phyloP scores from a whole-genome alignment of 495 filamentous ascomycete genomes.

The Monascus purpureus region DNA sequence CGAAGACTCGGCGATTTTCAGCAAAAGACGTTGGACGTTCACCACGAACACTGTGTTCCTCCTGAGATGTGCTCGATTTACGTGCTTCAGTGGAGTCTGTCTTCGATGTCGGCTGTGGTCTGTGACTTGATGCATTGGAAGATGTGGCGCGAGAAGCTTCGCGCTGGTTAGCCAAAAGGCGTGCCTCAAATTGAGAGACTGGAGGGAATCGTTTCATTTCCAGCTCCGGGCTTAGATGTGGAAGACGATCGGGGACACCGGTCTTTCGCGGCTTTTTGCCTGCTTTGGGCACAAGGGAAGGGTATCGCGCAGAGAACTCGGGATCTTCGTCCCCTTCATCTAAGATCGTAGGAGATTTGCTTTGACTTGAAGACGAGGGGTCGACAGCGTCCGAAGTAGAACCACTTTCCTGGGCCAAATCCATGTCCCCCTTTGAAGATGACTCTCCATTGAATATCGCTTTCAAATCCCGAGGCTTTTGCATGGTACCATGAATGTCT shows the following conservation, averaged over 20 bases:
- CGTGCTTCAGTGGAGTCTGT: background rate
- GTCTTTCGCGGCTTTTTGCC: background rate
- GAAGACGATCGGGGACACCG: slow-evolving; percentile 6
- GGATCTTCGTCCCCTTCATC: slow-evolving; percentile 10
- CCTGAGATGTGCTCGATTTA: background rate
- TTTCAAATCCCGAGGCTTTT: background rate
- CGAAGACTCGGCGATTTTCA: background rate
- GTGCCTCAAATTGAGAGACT: slow-evolving; percentile 31
- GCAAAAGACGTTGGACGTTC: background rate
- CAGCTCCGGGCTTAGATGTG: slow-evolving; percentile 10
- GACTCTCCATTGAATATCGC: background rate
- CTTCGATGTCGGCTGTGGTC: background rate
- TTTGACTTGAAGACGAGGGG: background rate
- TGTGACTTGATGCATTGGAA: background rate
- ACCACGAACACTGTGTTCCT: background rate
- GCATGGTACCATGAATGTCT: too few species aligned
- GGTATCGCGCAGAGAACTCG: slow-evolving; percentile 15
- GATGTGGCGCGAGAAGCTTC: background rate
- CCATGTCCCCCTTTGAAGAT: background rate
- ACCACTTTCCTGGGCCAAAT: background rate
- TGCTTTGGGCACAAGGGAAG: slow-evolving; percentile 15
- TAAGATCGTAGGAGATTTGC: slow-evolving; percentile 1
- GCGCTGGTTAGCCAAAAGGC: slow-evolving; percentile 16
- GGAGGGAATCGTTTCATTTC: slow-evolving; percentile 28
- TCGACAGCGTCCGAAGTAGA: background rate